Base-by-base conservation (phyloP, 2,329 filamentous ascomycete genomes). In the Leptographium flavum region DNA sequence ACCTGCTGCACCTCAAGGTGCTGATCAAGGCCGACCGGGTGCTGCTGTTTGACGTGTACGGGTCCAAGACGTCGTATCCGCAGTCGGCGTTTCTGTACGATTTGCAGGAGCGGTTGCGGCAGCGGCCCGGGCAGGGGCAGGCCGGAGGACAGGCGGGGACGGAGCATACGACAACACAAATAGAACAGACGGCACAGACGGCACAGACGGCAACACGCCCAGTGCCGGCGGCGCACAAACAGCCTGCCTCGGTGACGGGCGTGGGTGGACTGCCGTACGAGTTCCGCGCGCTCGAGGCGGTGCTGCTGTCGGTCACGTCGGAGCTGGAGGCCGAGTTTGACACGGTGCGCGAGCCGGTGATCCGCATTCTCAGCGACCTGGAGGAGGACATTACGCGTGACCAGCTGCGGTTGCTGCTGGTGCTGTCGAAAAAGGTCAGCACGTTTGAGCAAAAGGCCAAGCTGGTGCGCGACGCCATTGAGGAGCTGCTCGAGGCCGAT, bases 51-150 rank as follows among this genome's bases (percentile, higher is more conserved):
- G 92, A 96, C 57, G 86, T 92, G 14, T 96, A 94, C 63, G 92
- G 92, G 27, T 92, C 87, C 35, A 88, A 87, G 48, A 87, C 93
- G 54, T 93, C 87, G 0, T 94, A 95, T 57, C 87, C 90, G 28
- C 92, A 96, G 61, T 94, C 87, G 4, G 78, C 92, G 14, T 98
- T 98, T 66, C 94, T 98, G 78, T 95, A 96, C 63, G 92, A 96
- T 58, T 68, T 98, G 19, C 87, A 96, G 61, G 86, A 86, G 13
- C 94, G 94, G 59, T 69, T 98, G 38, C 81, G 86, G 51, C 87
- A 94, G 90, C 87, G 60, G 33, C 21, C 40, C 22, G 25, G 14
- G n/a, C 10, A 31, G 40, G 37, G 33, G 30, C 13, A 36, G 3
- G 31, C 39, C 2, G 19, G n/a, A 10, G n/a, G 5, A 19, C 14